These are phyloP conservation scores for Quercus wislizeni DNA, from an alignment of 306 rosid genomes.

Conservation along the genomic window DNA sequence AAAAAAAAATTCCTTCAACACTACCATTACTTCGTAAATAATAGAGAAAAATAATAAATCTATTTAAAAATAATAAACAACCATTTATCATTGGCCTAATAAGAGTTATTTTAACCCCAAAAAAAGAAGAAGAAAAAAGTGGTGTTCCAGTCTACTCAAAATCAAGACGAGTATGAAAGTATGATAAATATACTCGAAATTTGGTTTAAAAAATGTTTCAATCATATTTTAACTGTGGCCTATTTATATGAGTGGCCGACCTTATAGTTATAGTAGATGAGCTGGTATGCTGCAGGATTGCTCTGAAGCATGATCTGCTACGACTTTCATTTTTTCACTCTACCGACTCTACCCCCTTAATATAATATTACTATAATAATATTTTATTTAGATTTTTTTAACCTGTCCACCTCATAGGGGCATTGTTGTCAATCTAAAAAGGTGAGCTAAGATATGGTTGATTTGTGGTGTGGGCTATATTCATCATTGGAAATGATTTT, in stretches of 20 bases:
- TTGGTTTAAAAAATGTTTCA: no score
- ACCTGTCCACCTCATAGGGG: not conserved
- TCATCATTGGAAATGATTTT: conserved; percentile 36
- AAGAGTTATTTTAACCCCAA: no score
- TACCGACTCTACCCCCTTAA: not conserved
- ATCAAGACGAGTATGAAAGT: no score
- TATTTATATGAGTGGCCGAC: not conserved
- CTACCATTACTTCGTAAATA: no score
- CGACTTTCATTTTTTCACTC: not conserved
- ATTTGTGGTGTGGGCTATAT: conserved; percentile 26
- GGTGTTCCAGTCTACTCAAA: no score
- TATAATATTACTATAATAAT: no score
- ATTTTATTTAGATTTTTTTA: not conserved
- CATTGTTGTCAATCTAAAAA: not conserved
- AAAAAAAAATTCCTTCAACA: no score
- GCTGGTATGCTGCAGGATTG: not conserved
- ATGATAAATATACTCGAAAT: no score
- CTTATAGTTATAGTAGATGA: not conserved
- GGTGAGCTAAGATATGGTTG: not conserved
- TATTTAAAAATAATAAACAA: no score
- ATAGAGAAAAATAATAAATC: no score
- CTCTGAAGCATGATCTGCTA: not conserved
- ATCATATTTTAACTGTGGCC: not conserved
- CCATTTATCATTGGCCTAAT: no score
- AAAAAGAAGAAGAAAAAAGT: no score